Conservation (phyloP, 2,329 filamentous ascomycete species). For the Pyrenophora seminiperda region DNA sequence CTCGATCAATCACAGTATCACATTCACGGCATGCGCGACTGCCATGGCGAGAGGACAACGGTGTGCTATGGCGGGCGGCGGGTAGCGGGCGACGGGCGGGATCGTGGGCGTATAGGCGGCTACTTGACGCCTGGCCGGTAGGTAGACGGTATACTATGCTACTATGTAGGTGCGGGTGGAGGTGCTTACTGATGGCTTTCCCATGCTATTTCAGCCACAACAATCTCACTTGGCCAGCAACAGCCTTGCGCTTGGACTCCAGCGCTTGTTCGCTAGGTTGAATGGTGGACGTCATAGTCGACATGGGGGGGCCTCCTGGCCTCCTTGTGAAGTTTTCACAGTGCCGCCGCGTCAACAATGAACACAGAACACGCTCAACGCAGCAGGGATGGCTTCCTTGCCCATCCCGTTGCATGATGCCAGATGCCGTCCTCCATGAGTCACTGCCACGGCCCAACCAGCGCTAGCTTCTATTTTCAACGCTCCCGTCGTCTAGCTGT, state of each 20-base stretch:
- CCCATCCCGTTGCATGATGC: background rate
- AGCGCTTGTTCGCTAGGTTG: slow-evolving; percentile 7
- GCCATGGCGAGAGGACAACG: slow-evolving; percentile 7
- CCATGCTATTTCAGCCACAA: slow-evolving; percentile 17
- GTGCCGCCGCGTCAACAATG: too few relatives aligned
- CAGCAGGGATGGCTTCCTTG: background rate
- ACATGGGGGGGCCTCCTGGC: background rate
- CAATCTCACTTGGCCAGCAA: slow-evolving; percentile 6
- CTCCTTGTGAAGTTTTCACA: background rate
- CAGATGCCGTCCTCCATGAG: background rate
- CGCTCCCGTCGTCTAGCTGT: background rate
- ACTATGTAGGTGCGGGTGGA: slow-evolving; percentile 10
- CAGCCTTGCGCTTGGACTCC: slow-evolving; percentile 10
- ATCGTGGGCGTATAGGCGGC: slow-evolving; percentile 4
- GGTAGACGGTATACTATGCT: too few relatives aligned
- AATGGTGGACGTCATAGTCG: slow-evolving; percentile 8
- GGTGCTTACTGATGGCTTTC: slow-evolving; percentile 21
- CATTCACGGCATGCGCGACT: slow-evolving; percentile 3
- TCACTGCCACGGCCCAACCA: background rate
- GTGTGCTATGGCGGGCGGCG: background rate
- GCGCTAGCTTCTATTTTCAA: background rate
- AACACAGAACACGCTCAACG: background rate
- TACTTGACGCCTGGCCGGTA: background rate
- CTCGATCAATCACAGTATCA: background rate
- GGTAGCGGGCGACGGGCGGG: too few relatives aligned